Conservation (phyloP, 768 basidiomycete genomes). For the Leccinum boreale region DNA sequence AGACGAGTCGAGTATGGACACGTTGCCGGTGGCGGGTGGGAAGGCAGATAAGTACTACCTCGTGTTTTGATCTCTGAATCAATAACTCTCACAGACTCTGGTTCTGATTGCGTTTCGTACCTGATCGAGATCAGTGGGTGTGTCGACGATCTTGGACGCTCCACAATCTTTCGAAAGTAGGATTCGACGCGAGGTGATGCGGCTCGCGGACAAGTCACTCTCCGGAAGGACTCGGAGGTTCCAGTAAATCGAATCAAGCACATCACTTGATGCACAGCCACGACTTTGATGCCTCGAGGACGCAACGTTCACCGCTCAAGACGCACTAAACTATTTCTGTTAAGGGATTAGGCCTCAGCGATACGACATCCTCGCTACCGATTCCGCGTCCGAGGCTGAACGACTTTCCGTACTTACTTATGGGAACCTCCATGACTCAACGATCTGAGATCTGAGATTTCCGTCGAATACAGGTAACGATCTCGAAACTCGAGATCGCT, state of each 20-base stretch:
- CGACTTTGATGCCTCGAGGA: constrained; percentile 22
- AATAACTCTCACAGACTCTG: constrained; percentile 1
- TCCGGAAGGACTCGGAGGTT: background rate
- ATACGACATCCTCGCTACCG: background rate
- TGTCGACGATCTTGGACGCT: constrained; percentile 5
- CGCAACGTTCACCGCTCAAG: constrained; percentile 11
- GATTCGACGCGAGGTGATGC: constrained; percentile 6
- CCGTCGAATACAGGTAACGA: no score
- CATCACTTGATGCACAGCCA: constrained; percentile 13
- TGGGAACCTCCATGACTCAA: no score
- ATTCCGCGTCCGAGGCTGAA: background rate
- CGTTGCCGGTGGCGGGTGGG: constrained; percentile 1
- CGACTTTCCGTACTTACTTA: background rate
- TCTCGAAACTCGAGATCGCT: background rate
- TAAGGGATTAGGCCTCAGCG: background rate
- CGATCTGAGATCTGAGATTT: no score
- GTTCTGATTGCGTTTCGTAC: constrained; percentile 2
- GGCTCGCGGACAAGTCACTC: background rate
- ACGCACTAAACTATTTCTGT: background rate
- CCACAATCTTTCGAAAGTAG: background rate
- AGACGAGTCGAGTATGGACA: constrained; percentile 1
- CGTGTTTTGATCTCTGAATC: constrained; percentile 12
- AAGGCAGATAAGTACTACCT: constrained; percentile 7
- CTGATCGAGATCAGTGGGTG: background rate
- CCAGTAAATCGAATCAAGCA: background rate